A percentile compares a stretch with the other conserved stretches of the same genome.
Conservation (phyloP, 139 green algal species). For the Pleodorina starrii region DNA sequence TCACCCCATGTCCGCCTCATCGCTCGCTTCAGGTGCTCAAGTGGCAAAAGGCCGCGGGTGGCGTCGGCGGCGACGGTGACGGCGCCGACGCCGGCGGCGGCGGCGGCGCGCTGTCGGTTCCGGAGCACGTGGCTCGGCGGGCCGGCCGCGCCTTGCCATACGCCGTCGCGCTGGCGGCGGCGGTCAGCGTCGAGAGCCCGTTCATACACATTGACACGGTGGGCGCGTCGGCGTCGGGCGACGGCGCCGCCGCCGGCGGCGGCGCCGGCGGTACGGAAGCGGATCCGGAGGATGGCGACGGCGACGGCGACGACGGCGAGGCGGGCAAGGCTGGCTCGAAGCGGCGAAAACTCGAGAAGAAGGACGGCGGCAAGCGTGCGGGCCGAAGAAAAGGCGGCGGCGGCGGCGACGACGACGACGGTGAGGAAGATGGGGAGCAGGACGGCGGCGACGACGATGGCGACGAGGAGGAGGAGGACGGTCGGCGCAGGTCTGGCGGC, state of each 20-base stretch:
- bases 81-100: background rate
- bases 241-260: background rate
- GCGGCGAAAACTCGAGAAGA: background rate
- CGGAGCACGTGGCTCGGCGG: constrained; percentile 4
- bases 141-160: constrained; percentile 71
- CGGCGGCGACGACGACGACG: background rate
- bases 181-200: constrained; percentile 85
- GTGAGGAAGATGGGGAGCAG: background rate
- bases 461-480: background rate
- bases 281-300: constrained; percentile 6
- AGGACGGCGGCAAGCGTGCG: background rate
- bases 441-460: background rate
- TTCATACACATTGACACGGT: constrained; percentile 84
- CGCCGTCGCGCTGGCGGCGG: constrained; percentile 88
- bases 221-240: background rate
- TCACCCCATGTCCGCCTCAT: too few species aligned
- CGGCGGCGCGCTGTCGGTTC: background rate
- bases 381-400: background rate
- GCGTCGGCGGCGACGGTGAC: background rate
- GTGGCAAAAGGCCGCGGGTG: constrained; percentile 15
- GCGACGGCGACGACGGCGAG: constrained; percentile 4
- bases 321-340: background rate
- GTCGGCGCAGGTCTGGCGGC: background rate
- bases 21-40: constrained; percentile 47
- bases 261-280: background rate